Conservation (phyloP, 2,329 filamentous ascomycete species). For the Nannizziopsis arthrosporioides region DNA sequence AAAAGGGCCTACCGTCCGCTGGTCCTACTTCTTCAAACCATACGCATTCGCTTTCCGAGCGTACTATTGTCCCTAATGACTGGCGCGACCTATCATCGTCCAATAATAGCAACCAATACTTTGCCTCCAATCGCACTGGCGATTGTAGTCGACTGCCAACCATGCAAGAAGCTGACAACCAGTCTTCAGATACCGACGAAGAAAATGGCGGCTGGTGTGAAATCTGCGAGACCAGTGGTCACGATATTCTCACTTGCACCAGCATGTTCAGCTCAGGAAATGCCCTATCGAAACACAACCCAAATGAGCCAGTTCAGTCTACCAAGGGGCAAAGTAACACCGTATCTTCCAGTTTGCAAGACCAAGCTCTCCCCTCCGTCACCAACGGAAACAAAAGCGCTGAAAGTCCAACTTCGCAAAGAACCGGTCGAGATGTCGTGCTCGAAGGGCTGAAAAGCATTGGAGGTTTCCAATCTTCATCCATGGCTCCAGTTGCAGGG, state of each 20-base stretch:
- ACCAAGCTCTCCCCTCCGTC: not conserved
- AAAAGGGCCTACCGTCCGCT: constrained; percentile 21
- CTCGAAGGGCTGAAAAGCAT: constrained; percentile 34
- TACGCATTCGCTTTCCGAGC: constrained; percentile 32
- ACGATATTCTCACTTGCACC: constrained; percentile 88
- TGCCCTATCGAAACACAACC: constrained; percentile 15
- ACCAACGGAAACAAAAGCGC: constrained; percentile 6
- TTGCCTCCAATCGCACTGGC: constrained; percentile 18
- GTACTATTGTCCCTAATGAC: constrained; percentile 33
- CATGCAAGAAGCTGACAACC: constrained; percentile 33
- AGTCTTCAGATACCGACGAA: constrained; percentile 56
- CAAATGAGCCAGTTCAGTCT: not conserved
- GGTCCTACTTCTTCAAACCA: constrained; percentile 23
- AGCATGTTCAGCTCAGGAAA: constrained; percentile 59
- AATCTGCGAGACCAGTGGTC: constrained; percentile 82
- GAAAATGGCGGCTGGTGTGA: constrained; percentile 77
- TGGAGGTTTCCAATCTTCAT: constrained; percentile 26
- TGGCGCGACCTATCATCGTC: constrained; percentile 27
- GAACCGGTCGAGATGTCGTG: constrained; percentile 33
- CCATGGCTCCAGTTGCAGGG: constrained; percentile 56
- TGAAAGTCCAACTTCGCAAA: constrained; percentile 21
- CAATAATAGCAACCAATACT: constrained; percentile 15
- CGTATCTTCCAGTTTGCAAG: not conserved
- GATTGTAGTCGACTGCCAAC: constrained; percentile 26
- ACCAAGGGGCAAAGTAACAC: not conserved